phyloP scores from a whole-genome alignment of 116 monocot genomes.

The Zostera marina region DNA sequence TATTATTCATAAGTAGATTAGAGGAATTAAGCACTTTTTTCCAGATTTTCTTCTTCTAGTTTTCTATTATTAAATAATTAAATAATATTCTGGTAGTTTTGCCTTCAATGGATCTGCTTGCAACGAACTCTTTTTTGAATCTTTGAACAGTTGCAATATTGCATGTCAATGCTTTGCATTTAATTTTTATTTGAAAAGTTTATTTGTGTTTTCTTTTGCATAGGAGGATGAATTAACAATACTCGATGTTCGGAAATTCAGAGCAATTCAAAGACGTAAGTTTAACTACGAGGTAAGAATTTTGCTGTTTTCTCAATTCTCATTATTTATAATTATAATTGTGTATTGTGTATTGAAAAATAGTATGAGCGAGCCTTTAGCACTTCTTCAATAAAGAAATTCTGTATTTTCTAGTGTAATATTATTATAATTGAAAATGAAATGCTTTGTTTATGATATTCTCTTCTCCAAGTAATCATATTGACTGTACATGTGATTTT shows the following conservation, averaged over 20 bases:
- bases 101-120: background rate
- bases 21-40: too few species aligned
- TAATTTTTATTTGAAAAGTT: background rate
- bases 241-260: slow-evolving; percentile 92
- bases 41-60: too few species aligned
- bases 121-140: background rate
- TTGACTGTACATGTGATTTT: background rate
- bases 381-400: too few species aligned
- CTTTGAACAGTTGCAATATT: background rate
- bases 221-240: slow-evolving; percentile 98
- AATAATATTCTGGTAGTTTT: background rate
- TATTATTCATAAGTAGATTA: background rate
- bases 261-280: slow-evolving; percentile 67
- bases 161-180: background rate
- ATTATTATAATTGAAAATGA: too few species aligned
- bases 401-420: too few species aligned
- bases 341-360: too few species aligned
- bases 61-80: background rate
- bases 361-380: too few species aligned
- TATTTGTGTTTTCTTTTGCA: background rate
- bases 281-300: slow-evolving; percentile 79
- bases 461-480: background rate
- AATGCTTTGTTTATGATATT: too few species aligned
- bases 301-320: background rate
- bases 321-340: background rate